phyloP scores from a whole-genome alignment of 2,329 filamentous ascomycete genomes.

The Fonsecaea erecta region DNA sequence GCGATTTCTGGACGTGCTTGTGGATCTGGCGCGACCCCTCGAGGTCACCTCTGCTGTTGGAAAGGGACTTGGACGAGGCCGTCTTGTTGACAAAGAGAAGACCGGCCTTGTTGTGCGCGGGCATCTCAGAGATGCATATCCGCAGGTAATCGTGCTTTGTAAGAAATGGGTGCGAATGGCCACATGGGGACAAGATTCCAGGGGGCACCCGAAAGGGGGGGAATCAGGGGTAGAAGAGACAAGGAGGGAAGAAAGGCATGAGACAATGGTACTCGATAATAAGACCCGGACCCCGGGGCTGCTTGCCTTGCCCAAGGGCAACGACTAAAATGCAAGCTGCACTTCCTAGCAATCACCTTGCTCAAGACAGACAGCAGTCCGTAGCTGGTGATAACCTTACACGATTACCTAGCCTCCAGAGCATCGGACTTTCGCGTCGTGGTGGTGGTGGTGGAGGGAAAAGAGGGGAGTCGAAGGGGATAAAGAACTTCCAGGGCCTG shows the following conservation, averaged over 20 bases:
- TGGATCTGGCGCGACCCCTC: slow-evolving; percentile 25
- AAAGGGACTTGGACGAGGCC: slow-evolving; percentile 24
- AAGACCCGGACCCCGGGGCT: not conserved
- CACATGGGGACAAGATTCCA: slow-evolving; percentile 12
- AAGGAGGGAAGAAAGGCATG: slow-evolving; percentile 3
- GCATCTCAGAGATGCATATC: slow-evolving; percentile 22
- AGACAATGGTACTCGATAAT: too few relatives aligned
- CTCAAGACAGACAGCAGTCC: not conserved
- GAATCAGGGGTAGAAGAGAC: too few relatives aligned
- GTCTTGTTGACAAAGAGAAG: slow-evolving; percentile 31
- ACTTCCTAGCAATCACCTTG: not conserved
- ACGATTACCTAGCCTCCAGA: not conserved
- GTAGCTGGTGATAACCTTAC: not conserved
- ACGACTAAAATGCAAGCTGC: too few relatives aligned
- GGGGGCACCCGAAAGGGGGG: slow-evolving; percentile 1
- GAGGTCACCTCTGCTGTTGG: slow-evolving; percentile 26
- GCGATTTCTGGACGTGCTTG: slow-evolving; percentile 29
- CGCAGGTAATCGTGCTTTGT: slow-evolving; percentile 16
- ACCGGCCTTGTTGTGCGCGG: slow-evolving; percentile 17
- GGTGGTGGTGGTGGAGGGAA: too few relatives aligned
- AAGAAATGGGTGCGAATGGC: slow-evolving; percentile 17
- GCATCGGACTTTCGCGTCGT: not conserved
- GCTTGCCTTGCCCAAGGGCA: too few relatives aligned
- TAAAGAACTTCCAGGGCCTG: not conserved
- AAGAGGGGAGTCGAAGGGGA: not conserved